phyloP scores from a whole-genome alignment of 106 monocot species.

The Dactylorhiza incarnata region DNA sequence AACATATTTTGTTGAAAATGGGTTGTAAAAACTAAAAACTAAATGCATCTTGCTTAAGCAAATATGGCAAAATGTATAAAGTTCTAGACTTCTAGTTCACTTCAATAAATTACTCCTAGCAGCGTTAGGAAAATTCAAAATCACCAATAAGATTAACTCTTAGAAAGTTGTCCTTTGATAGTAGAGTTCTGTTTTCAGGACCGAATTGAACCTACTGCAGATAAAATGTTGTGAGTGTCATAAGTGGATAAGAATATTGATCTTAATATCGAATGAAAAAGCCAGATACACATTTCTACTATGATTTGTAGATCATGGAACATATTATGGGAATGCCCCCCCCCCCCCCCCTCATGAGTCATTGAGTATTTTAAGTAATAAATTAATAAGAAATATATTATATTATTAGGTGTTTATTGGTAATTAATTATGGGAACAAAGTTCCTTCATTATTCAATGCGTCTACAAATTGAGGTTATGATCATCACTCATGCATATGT shows the following conservation, averaged over 20 bases:
- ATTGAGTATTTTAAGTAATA: too few relatives aligned
- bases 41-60: not conserved
- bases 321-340: too few relatives aligned
- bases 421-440: too few relatives aligned
- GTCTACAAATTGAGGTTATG: too few relatives aligned
- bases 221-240: not conserved
- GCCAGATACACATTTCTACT: not conserved
- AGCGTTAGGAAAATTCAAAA: slow-evolving; percentile 20
- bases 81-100: not conserved
- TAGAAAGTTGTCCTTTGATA: slow-evolving; percentile 76
- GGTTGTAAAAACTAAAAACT: not conserved
- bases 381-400: too few relatives aligned
- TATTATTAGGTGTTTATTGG: too few relatives aligned
- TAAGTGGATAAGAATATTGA: slow-evolving; percentile 2
- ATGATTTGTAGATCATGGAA: not conserved
- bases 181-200: slow-evolving; percentile 86
- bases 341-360: too few relatives aligned
- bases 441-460: too few relatives aligned
- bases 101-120: not conserved
- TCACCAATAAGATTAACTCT: slow-evolving; percentile 94
- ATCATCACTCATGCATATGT: too few relatives aligned
- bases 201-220: slow-evolving; percentile 74
- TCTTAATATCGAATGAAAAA: not conserved
- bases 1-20: not conserved
- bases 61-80: not conserved